Percentiles rank a stretch among this genome's conserved stretches.
These are phyloP conservation scores for Astragalus glycyphyllos DNA, from an alignment of 306 rosid genomes.

Conservation along the genomic window DNA sequence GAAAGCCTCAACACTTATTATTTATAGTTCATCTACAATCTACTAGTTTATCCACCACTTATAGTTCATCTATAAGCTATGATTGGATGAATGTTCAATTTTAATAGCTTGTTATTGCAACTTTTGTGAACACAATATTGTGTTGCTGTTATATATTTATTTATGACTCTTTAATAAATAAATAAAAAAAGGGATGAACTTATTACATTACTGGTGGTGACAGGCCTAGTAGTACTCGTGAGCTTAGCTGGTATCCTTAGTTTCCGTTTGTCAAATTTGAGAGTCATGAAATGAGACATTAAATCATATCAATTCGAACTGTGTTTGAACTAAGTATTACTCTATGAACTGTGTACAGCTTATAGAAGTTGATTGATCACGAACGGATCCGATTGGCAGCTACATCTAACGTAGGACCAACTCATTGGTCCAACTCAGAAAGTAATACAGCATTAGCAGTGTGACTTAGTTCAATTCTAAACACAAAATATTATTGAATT, in stretches of 20 bases:
- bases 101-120: background rate
- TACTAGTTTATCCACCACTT: too few relatives aligned
- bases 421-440: background rate
- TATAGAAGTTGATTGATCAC: slow-evolving; percentile 54
- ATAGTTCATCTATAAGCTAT: too few relatives aligned
- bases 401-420: slow-evolving; percentile 37
- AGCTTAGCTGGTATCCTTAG: slow-evolving; percentile 21
- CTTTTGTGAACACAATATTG: background rate
- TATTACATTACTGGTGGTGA: slow-evolving; percentile 25
- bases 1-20: too few relatives aligned
- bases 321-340: background rate
- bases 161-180: too few relatives aligned
- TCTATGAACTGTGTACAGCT: slow-evolving; percentile 47
- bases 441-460: too few relatives aligned
- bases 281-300: slow-evolving; percentile 23
- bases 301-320: slow-evolving; percentile 40
- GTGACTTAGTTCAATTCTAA: too few relatives aligned
- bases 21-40: too few relatives aligned
- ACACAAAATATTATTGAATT: too few relatives aligned
- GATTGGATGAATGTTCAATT: background rate
- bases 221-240: slow-evolving; percentile 20
- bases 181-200: slow-evolving; percentile 28
- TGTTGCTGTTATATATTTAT: background rate
- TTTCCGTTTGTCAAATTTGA: slow-evolving; percentile 31
- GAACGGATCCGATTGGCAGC: slow-evolving; percentile 25